Evolutionary conservation across 805 yeast genomes (phyloP), one percentile per base, ranked within the genome.

Genomic region (Tetrapisispora taiwanensis): DNA sequence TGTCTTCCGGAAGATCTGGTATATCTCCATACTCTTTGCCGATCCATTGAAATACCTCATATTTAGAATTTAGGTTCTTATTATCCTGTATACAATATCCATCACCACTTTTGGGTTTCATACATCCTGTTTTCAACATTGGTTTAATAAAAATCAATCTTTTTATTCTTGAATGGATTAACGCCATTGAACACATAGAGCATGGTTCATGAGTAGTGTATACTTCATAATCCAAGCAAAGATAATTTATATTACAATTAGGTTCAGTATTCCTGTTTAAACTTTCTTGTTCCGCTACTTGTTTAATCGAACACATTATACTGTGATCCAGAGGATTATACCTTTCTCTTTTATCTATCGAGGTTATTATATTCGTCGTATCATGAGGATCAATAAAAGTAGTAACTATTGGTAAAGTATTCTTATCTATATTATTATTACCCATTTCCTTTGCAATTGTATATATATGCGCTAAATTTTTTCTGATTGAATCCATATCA

Each of bases 161-260:
- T 14, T 78, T 73, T 0, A 92, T 74, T 40, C 98, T 70, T 1
- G 97, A 90, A 59, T 92, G 98, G 10, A 89, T 80, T 34, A 92
- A 68, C 0, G 97, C 97, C 98, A 92, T 92, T 7, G 85, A 67
- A 57, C 98, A 92, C 97, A 90, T 92, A 0, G 86, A 76, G 56
- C 98, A 92, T 0, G 98, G 98, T 61, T 92, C 98, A 59, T 88
- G 95, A 0, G 95, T 83, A 1, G 94, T 84, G 57, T 84, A 87
- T 0, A 92, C 87, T 48, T 84, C 79, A 51, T 78, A 72, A 43
- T 80, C 75, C 30, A 81, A 74, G 58, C 97, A 89, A 2, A 92
- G 70, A 56, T 92, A 92, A 27, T 54, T 52, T 36, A 41, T 48
- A 35, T 43, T 46, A 5, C 35, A 7, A 12, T 45, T 3, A 40